Evolutionary conservation across 169 alveolate genomes (phyloP), one percentile per base, ranked within the genome.

Genomic region (Plasmodium knowlesi): DNA sequence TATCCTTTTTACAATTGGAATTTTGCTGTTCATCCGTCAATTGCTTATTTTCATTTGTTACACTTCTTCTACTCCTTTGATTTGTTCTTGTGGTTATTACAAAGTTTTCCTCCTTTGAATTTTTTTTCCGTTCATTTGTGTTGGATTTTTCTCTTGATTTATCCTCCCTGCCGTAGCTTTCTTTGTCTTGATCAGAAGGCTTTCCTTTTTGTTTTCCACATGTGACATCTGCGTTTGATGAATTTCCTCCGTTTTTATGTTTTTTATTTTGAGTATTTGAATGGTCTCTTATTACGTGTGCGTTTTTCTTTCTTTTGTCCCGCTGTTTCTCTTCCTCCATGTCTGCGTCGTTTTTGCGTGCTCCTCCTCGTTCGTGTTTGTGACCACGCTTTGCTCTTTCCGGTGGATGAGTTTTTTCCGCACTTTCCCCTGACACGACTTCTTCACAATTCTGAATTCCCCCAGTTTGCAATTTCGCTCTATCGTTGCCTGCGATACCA

Each of bases 41-140:
- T 74, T 32, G 57, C 43, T 74, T n/a, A 50, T 76, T 30, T 12
- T 85, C 43, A 85, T 74, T 76, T 46, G 86, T 74, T 85, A 74
- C n/a, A 12, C 70, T 28, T 74, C 61, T 73, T 74, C 34, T 76
- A 74, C 81, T 34, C 37, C 37, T 85, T 57, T 73, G 57, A 19
- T 74, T 74, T 46, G 73, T 85, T 53, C 37, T 85, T 53, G 46
- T 73, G 28, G 34, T 28, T 46, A 76, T 30, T 32, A 22, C 57
- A 22, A 67, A 19, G 25, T 85, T 76, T 16, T 85, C 57, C 41
- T 84, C 50, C 30, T 71, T 84, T 41, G 14, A 22, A 4, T 70
- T 70, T 50, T 43, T 50, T 22, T 57, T 76, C 32, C 43, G 54
- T 30, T 43, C 89, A 82, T 25, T 50, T 85, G 25, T 50, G 5